Percentiles rank a stretch among this genome's conserved stretches.
phyloP scores from a whole-genome alignment of 768 basidiomycete genomes.

The Mycena floridula region DNA sequence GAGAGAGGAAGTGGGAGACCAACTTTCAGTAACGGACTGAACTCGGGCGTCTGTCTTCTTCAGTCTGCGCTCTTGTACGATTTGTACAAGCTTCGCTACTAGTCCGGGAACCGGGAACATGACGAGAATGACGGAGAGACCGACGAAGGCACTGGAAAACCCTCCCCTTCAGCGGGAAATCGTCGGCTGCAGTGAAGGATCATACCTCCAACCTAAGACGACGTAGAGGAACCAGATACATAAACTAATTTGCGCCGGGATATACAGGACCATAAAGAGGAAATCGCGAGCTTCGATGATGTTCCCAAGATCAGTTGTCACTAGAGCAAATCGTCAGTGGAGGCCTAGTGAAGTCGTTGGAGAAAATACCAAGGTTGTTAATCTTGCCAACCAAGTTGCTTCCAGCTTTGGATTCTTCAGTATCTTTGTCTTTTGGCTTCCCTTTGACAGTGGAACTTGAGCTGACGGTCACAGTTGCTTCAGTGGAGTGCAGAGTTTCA shows the following conservation, averaged over 20 bases:
- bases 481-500: background rate
- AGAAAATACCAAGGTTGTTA: slow-evolving; percentile 46
- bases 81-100: slow-evolving; percentile 42
- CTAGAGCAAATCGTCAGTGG: no score
- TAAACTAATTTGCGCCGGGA: slow-evolving; percentile 34
- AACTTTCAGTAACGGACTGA: slow-evolving; percentile 55
- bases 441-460: background rate
- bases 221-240: slow-evolving; percentile 38
- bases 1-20: slow-evolving; percentile 12
- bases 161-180: slow-evolving; percentile 1
- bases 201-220: slow-evolving; percentile 43
- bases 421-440: slow-evolving; percentile 7
- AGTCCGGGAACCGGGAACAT: slow-evolving; percentile 55
- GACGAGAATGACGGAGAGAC: slow-evolving; percentile 44
- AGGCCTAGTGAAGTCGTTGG: no score
- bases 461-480: background rate
- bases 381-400: slow-evolving; percentile 66
- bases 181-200: background rate
- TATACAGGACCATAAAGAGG: slow-evolving; percentile 25
- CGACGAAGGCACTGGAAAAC: slow-evolving; percentile 56
- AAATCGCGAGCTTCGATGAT: slow-evolving; percentile 31
- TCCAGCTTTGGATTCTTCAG: slow-evolving; percentile 15
- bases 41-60: slow-evolving; percentile 56
- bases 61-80: slow-evolving; percentile 43
- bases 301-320: slow-evolving; percentile 53